Percentiles rank a stretch among this genome's conserved stretches.
phyloP scores from a whole-genome alignment of 306 rosid species.

The Cicer arietinum region DNA sequence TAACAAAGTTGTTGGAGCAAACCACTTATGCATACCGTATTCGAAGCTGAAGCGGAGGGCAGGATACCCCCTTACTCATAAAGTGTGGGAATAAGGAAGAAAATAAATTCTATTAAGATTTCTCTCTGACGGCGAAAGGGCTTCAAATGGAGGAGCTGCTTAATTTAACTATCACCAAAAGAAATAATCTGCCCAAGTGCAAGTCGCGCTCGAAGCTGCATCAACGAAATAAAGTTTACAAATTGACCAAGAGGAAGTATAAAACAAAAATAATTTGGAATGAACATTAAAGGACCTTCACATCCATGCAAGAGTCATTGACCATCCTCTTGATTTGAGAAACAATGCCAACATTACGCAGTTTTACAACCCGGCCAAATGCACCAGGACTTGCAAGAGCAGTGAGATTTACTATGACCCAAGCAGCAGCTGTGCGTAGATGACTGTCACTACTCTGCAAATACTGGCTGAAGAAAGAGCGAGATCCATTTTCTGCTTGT shows the following conservation, averaged over 20 bases:
- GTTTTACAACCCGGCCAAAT: conserved; percentile 54
- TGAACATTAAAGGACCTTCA: conserved; percentile 59
- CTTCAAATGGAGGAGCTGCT: conserved; percentile 35
- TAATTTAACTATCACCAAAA: conserved; percentile 57
- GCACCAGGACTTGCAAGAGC: conserved; percentile 70
- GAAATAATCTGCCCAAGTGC: conserved; percentile 62
- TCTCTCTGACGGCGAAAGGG: conserved; percentile 37
- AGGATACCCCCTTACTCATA: conserved; percentile 36
- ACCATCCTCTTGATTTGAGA: conserved; percentile 74
- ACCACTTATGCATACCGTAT: conserved; percentile 54
- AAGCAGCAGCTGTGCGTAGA: conserved; percentile 67
- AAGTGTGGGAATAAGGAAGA: conserved; percentile 43
- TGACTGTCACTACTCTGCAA: conserved; percentile 67
- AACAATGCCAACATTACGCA: conserved; percentile 69
- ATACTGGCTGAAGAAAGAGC: conserved; percentile 62
- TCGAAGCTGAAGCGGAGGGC: conserved; percentile 45
- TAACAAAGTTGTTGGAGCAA: conserved; percentile 35
- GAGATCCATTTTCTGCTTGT: conserved; percentile 54
- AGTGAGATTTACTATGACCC: conserved; percentile 80
- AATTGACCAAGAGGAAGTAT: conserved; percentile 22
- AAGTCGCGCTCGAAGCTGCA: conserved; percentile 75
- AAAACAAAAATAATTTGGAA: conserved; percentile 16
- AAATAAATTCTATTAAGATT: conserved; percentile 43
- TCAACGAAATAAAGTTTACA: conserved; percentile 43
- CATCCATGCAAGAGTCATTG: conserved; percentile 78